Evolutionary conservation across 129 eudicot genomes (phyloP).

Genomic region (Ambrosia artemisiifolia): DNA sequence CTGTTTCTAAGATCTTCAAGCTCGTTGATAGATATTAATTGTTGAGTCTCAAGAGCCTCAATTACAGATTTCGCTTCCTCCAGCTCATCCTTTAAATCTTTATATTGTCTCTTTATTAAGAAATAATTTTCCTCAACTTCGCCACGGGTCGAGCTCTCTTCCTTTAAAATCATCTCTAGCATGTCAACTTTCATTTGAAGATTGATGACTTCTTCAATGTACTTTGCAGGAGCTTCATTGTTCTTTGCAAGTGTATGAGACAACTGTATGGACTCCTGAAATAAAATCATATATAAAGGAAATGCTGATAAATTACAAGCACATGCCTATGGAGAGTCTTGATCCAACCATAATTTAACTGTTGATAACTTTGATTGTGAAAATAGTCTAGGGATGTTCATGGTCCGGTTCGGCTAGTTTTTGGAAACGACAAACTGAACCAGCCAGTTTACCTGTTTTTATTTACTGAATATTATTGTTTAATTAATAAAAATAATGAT

Average conservation of each 20-base stretch:
- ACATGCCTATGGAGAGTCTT: neutral
- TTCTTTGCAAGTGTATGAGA: conserved; percentile 21
- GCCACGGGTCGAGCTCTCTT: conserved; percentile 46
- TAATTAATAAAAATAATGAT: too few species aligned
- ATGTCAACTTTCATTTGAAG: conserved; percentile 81
- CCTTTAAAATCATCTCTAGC: conserved; percentile 64
- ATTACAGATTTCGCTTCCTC: conserved; percentile 59
- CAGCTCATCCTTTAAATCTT: conserved; percentile 50
- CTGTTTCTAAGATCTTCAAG: conserved; percentile 68
- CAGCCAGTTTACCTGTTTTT: neutral
- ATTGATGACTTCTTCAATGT: conserved; percentile 49
- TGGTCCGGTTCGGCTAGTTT: too few species aligned
- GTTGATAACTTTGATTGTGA: too few species aligned
- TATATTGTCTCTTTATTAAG: conserved; percentile 42
- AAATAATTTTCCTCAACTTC: conserved; percentile 44
- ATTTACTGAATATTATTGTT: neutral
- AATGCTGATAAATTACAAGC: neutral
- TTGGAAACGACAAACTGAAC: too few species aligned
- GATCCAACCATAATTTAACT: too few species aligned
- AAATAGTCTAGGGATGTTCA: too few species aligned
- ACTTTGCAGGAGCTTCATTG: conserved; percentile 31
- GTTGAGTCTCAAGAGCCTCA: conserved; percentile 84
- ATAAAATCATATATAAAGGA: conserved; percentile 3
- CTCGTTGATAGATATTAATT: conserved; percentile 58
- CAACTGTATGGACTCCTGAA: conserved; percentile 58